phyloP scores from a whole-genome alignment of 768 basidiomycete species.

The Heimioporus sp. region DNA sequence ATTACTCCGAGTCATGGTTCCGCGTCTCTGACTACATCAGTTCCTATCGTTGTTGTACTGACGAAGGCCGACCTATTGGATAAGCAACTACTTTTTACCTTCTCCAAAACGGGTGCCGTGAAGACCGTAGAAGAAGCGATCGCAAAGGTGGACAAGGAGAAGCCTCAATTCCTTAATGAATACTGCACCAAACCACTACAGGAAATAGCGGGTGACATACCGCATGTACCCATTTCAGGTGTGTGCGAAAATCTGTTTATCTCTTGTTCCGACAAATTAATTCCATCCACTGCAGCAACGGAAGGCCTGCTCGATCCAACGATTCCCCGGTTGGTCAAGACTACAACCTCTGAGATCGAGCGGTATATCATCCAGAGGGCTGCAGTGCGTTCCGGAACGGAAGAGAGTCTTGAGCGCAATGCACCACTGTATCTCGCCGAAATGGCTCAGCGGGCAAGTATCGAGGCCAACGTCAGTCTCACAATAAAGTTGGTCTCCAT shows the following conservation, averaged over 20 bases:
- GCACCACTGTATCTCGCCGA: not conserved
- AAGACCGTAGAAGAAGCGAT: not conserved
- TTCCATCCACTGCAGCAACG: too few relatives aligned
- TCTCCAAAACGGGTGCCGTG: not conserved
- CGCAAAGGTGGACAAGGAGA: not conserved
- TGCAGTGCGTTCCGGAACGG: too few relatives aligned
- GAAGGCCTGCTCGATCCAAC: too few relatives aligned
- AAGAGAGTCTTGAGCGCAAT: not conserved
- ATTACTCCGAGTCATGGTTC: not conserved
- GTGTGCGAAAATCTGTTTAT: not conserved
- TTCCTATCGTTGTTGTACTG: constrained; percentile 1
- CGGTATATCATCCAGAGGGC: not conserved
- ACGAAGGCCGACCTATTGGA: not conserved
- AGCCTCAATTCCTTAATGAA: not conserved
- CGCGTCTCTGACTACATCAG: not conserved
- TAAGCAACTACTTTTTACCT: not conserved
- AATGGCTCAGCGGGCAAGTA: not conserved
- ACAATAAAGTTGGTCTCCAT: not conserved
- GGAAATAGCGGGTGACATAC: not conserved
- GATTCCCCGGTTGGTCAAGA: not conserved
- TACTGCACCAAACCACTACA: not conserved
- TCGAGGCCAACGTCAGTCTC: not conserved
- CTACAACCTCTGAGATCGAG: not conserved
- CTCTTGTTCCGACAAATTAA: not conserved
- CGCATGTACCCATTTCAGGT: not conserved